Conservation (phyloP, 2,329 filamentous ascomycete genomes). For the Cladosporium sp. region DNA sequence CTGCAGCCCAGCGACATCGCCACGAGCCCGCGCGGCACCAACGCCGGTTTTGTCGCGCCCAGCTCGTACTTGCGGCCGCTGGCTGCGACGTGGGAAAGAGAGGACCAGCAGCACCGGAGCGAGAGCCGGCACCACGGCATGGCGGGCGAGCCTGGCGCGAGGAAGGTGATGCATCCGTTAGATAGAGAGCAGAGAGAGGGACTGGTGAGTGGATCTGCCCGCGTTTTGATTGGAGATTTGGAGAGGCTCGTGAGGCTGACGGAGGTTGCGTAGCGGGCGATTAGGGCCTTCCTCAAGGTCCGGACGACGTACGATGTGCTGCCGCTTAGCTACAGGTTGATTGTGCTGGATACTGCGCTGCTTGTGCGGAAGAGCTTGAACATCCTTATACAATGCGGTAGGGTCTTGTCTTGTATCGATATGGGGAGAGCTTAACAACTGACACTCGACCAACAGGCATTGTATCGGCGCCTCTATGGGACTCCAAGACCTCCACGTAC, state of each 20-base stretch:
- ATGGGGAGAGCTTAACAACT: not conserved
- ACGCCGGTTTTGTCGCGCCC: slow-evolving; percentile 32
- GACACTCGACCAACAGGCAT: slow-evolving; percentile 57
- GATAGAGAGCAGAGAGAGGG: slow-evolving; percentile 74
- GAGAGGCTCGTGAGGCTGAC: not conserved
- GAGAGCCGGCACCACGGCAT: not conserved
- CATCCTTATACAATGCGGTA: slow-evolving; percentile 93
- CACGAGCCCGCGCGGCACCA: slow-evolving; percentile 11
- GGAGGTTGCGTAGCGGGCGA: slow-evolving; percentile 59
- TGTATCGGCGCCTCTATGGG: slow-evolving; percentile 94
- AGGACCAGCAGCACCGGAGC: slow-evolving; percentile 13
- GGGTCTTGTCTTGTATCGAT: slow-evolving; percentile 17
- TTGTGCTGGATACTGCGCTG: slow-evolving; percentile 89
- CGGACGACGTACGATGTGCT: slow-evolving; percentile 97
- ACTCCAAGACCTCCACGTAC: slow-evolving; percentile 86
- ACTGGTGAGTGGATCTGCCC: slow-evolving; percentile 52
- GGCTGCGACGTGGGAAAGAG: slow-evolving; percentile 16
- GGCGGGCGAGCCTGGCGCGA: not conserved
- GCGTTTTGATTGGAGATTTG: not conserved
- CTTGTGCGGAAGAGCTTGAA: slow-evolving; percentile 95
- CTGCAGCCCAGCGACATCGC: not conserved
- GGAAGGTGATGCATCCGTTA: slow-evolving; percentile 43
- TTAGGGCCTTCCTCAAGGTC: slow-evolving; percentile 92
- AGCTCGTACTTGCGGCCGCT: slow-evolving; percentile 31
- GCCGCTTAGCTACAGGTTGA: slow-evolving; percentile 89